A percentile compares a stretch with the other conserved stretches of the same genome.
These are phyloP conservation scores for Penicillium odoratum DNA, from an alignment of 495 filamentous ascomycete genomes.

Conservation along the genomic window DNA sequence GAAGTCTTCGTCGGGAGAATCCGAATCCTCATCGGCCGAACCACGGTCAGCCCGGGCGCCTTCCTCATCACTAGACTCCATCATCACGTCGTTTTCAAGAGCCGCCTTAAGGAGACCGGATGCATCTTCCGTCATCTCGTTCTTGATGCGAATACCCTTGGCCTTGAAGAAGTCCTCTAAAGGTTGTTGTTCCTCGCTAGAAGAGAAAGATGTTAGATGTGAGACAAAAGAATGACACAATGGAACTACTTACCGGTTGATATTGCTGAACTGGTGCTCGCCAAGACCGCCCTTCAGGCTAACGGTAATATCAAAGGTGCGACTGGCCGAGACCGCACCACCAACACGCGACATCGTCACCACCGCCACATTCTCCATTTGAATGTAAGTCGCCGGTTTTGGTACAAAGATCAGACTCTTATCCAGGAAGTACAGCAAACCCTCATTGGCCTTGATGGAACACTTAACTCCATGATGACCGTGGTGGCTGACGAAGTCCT, in stretches of 20 bases:
- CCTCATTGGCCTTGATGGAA: conserved; percentile 98
- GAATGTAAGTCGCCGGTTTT: conserved; percentile 95
- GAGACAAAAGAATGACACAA: background rate
- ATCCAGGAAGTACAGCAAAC: conserved; percentile 93
- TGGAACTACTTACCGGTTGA: conserved; percentile 68
- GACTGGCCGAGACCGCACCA: conserved; percentile 87
- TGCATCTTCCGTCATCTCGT: conserved; percentile 77
- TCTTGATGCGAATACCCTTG: conserved; percentile 93
- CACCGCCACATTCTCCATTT: conserved; percentile 82
- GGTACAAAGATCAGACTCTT: conserved; percentile 99
- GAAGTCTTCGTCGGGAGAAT: conserved; percentile 96
- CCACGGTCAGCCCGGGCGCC: conserved; percentile 71
- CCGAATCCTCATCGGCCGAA: conserved; percentile 92
- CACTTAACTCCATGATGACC: conserved; percentile 96
- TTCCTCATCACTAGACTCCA: conserved; percentile 83
- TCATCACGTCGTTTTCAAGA: conserved; percentile 72
- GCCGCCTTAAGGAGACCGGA: conserved; percentile 52
- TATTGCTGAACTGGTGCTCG: conserved; percentile 96
- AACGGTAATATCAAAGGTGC: conserved; percentile 96
- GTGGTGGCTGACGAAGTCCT: conserved; percentile 91
- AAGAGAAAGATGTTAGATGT: background rate
- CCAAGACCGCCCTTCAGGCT: conserved; percentile 74
- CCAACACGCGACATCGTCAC: conserved; percentile 96
- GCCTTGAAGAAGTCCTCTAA: conserved; percentile 94
- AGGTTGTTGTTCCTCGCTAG: conserved; percentile 86